Percentiles rank a stretch among this genome's conserved stretches.
These are phyloP conservation scores for Aquilaria malaccensis DNA, from an alignment of 345 rosid species.

Conservation along the genomic window DNA sequence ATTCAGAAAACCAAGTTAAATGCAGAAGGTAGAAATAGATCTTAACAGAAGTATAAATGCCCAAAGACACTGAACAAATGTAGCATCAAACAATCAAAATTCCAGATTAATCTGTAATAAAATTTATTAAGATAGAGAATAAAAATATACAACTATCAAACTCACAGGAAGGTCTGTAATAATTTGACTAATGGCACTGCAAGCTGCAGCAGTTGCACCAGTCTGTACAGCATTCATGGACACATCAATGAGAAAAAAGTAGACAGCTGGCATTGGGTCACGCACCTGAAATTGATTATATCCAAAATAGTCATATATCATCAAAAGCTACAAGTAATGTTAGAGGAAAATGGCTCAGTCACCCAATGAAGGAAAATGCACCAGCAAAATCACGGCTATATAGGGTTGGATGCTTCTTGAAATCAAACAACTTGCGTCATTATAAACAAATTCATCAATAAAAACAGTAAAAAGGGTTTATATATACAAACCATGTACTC, in stretches of 20 bases:
- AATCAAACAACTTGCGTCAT: neutral
- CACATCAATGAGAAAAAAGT: conserved; percentile 92
- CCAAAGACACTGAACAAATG: neutral
- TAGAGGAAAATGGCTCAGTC: conserved; percentile 2
- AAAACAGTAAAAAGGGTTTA: neutral
- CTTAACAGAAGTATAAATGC: neutral
- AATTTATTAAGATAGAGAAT: neutral
- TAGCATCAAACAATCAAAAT: neutral
- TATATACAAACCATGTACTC: conserved; percentile 76
- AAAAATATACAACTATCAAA: conserved; percentile 15
- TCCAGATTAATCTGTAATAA: neutral
- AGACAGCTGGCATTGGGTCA: conserved; percentile 97
- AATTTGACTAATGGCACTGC: conserved; percentile 92
- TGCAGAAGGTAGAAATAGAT: too few species aligned
- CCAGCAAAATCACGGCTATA: neutral
- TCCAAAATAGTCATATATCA: conserved; percentile 9
- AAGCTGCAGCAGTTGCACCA: conserved; percentile 97
- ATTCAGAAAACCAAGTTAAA: neutral
- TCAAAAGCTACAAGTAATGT: conserved; percentile 1
- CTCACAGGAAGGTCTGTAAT: conserved; percentile 91
- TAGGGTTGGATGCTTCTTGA: conserved; percentile 2
- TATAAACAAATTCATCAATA: conserved; percentile 1
- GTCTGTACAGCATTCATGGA: conserved; percentile 92
- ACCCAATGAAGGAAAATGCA: conserved; percentile 3
- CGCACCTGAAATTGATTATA: conserved; percentile 52